Percentiles rank a stretch among this genome's conserved stretches.
Evolutionary conservation across 345 rosid species (phyloP).

Genomic region (Populus pruinosa): DNA sequence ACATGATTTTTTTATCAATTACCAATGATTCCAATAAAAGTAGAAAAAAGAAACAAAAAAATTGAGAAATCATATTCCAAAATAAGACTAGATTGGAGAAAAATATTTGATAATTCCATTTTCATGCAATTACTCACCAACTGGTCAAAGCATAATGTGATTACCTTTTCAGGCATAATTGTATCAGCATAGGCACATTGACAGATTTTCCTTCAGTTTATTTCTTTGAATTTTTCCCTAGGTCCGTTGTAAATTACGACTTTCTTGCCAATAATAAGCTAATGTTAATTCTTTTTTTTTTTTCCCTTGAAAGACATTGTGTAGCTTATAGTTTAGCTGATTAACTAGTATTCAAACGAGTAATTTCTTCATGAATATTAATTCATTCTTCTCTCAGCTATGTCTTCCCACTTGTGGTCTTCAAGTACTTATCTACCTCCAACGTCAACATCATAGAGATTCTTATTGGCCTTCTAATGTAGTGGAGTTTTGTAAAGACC

Average conservation of each 20-base stretch:
- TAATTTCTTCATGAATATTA: not conserved
- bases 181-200: not conserved
- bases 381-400: conserved; percentile 6
- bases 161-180: not conserved
- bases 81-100: not conserved
- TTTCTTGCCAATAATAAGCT: not conserved
- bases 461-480: conserved; percentile 2
- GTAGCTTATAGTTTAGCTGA: not conserved
- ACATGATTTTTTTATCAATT: not conserved
- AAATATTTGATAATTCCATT: not conserved
- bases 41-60: not conserved
- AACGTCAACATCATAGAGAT: conserved; percentile 14
- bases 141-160: not conserved
- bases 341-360: not conserved
- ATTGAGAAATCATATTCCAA: not conserved
- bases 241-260: not conserved
- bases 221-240: not conserved
- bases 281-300: not conserved
- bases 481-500: not conserved
- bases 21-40: not conserved
- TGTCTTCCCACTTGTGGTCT: conserved; percentile 8
- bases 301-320: not conserved
- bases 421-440: conserved; percentile 7
- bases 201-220: not conserved
- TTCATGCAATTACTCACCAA: not conserved